Evolutionary conservation across 345 rosid genomes (phyloP), one percentile per base, ranked within the genome.

Genomic region (Anacardium occidentale): DNA sequence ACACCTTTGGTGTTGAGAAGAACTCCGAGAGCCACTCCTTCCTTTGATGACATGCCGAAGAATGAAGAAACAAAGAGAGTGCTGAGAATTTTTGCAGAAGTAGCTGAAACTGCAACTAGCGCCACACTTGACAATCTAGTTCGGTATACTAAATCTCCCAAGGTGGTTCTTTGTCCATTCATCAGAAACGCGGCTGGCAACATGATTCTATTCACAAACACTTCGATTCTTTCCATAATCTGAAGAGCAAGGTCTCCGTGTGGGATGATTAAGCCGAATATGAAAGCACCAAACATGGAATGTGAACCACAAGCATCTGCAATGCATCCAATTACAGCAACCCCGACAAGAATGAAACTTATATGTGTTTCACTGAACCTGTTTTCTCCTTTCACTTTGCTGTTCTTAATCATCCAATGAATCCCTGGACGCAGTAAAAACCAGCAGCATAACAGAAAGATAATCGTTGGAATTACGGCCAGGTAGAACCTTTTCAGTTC

Each of bases 1-100:
- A 73, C 73, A 7, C 80, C 80, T 77, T 73, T 77, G 32, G 76
- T 62, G 80, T 77, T 77, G 70, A 73, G 62, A 3, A 77, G 62
- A 15, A 59, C 42, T 10, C 77, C 74, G 34, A 73, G 77, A 32
- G 74, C n/a, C 8, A 61, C 7, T 6, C 65, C 70, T 22, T 77
- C 80, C 18, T 5, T 26, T 0, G 25, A 4, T 7, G 65, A 0
- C 45, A 67, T 62, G 11, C 51, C 61, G 24, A 21, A 13, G 11
- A 53, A 47, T 0, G 17, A 0, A 55, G 64, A 21, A 21, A 68
- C 64, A 18, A 72, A 2, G 8, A 73, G 0, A 21, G 66, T 63
- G 53, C 77, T 67, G 17, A 68, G 21, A 18, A 77, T 54, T 66
- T 77, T 77, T 5, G 77, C 50, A 4, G 42, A 40, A 0, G 63